These are phyloP conservation scores for Phytophthora pseudosyringae DNA, from an alignment of 352 stramenopile genomes.

Conservation along the genomic window DNA sequence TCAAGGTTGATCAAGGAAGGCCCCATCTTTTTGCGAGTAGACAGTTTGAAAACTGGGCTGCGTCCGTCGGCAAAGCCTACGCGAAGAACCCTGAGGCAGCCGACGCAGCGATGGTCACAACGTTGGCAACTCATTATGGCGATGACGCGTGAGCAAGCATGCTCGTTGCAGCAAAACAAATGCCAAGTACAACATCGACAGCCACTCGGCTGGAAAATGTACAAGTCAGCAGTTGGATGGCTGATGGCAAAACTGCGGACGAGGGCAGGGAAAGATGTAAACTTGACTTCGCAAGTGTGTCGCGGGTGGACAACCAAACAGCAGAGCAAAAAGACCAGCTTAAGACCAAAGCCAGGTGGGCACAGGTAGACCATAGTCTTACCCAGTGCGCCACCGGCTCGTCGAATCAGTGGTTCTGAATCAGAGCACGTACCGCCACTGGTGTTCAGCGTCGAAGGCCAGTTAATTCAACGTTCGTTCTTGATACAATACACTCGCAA, in stretches of 20 bases:
- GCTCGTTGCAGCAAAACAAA: not conserved
- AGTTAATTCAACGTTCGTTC: too few species aligned
- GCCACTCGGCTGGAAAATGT: not conserved
- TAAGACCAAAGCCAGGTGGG: not conserved
- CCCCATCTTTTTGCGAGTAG: not conserved
- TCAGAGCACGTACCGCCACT: too few species aligned
- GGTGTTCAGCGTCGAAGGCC: too few species aligned
- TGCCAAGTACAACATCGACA: not conserved
- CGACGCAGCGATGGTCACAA: not conserved
- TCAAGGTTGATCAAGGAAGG: not conserved
- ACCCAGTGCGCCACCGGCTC: too few species aligned
- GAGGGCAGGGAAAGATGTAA: too few species aligned
- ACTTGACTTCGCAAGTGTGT: too few species aligned
- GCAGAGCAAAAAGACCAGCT: too few species aligned
- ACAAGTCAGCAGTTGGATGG: not conserved
- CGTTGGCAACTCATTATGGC: not conserved
- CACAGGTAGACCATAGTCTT: too few species aligned
- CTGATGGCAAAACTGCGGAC: not conserved
- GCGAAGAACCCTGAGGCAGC: conserved; percentile 1
- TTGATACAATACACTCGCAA: too few species aligned
- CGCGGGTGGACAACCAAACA: too few species aligned
- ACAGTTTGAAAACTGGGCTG: conserved; percentile 5
- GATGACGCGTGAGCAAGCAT: conserved; percentile 1
- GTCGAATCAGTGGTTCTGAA: too few species aligned
- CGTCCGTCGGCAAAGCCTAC: not conserved